Evolutionary conservation across 2,329 filamentous ascomycete species (phyloP).

Genomic region (Paraconiothyrium brasiliense): DNA sequence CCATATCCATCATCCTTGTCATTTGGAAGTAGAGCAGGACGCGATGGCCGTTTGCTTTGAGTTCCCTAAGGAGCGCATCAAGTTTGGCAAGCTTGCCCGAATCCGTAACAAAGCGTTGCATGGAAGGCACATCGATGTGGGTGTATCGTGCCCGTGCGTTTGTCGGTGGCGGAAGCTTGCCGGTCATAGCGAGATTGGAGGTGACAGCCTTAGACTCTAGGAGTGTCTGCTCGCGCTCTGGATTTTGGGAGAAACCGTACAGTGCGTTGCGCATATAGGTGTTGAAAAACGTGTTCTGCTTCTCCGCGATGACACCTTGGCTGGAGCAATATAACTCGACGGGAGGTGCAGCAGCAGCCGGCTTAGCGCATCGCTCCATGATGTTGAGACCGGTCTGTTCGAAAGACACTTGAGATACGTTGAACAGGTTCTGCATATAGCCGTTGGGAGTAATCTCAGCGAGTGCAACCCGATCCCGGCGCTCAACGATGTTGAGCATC

Average conservation of each 20-base stretch:
- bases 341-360: conserved; percentile 84
- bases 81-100: conserved; percentile 94
- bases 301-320: conserved; percentile 70
- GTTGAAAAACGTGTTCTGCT: conserved; percentile 81
- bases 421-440: conserved; percentile 78
- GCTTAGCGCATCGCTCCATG: conserved; percentile 82
- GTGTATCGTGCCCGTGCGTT: conserved; percentile 86
- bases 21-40: conserved; percentile 99
- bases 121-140: conserved; percentile 91
- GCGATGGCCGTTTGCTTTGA: conserved; percentile 92
- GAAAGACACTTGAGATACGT: conserved; percentile 74
- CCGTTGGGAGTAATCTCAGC: conserved; percentile 77
- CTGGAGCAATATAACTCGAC: conserved; percentile 81
- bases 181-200: conserved; percentile 68
- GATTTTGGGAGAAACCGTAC: conserved; percentile 66
- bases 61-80: conserved; percentile 83
- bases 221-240: conserved; percentile 74
- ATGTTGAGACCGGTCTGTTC: conserved; percentile 75
- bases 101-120: conserved; percentile 97
- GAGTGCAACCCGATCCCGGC: conserved; percentile 72
- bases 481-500: conserved; percentile 81
- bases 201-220: conserved; percentile 76
- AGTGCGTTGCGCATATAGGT: conserved; percentile 75
- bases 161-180: conserved; percentile 79
- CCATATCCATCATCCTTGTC: conserved; percentile 99